Base-by-base conservation (phyloP, 169 alveolate genomes). In the Fabrea salina region DNA sequence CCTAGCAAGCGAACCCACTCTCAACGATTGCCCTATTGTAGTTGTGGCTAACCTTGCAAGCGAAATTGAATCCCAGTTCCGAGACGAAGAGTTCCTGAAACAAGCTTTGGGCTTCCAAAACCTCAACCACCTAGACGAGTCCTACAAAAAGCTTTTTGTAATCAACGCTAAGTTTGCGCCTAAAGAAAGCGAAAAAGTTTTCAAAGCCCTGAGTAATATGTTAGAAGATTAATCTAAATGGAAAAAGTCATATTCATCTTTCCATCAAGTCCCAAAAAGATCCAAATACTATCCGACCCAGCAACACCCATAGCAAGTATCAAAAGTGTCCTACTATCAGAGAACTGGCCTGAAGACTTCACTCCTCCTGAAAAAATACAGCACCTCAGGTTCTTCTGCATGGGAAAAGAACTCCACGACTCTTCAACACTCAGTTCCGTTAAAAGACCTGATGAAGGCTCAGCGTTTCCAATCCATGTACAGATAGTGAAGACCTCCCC, bases 351-450 rank as follows among this genome's bases (percentile, higher is more conserved):
- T 51, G 39, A 51, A 33, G 59, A 51, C 8, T 33, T 22, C 11
- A 51, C 27, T 51, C 27, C 59, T 51, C 4, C 11, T 22, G 59
- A 51, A 51, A 51, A 51, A 40, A 30, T 64, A 5, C 57, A 64
- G 33, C n/a, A 41, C n/a, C n/a, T 64, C 57, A 1, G 75, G 41
- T 37, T 64, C 41, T 64, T 64, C 41, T 64, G 47, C 5, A 64
- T 64, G 75, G 75, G 75, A 4, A 64, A 64, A 64, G 75, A 64
- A 30, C 54, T 64, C 30, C 32, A 39, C 2, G 75, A 64, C 19
- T 8, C 30, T 19, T 19, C 35, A 35, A 37, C 49, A 5, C 4
- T 64, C 30, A 64, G 30, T 32, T 25, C 49, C 54, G 35, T 39
- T n/a, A 19, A 51, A 6, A 30, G 5, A 30, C 75, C 75, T 37